Base-by-base conservation (phyloP, 352 stramenopile genomes). In the Elongisporangium undulatum region DNA sequence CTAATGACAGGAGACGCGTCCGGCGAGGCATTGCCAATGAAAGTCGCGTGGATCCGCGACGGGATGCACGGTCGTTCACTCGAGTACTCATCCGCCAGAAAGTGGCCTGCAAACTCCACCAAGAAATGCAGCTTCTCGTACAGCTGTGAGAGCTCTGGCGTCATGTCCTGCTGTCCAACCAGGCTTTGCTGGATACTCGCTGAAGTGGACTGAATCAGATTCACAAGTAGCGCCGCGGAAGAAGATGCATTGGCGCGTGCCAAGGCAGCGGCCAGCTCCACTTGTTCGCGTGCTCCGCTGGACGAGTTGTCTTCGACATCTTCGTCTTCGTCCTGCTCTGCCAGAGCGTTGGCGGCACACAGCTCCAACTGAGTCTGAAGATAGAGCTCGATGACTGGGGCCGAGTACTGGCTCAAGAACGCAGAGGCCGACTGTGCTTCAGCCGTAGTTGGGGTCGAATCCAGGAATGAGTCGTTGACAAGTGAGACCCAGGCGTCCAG, bases 81-180 rank as follows among this genome's bases (percentile, higher is more conserved):
- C 50, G 77, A 68, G 53, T 77, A 92, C 56, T 95, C 86, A 55
- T 95, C 86, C 0, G 84, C 83, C 6, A 95, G 74, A 51, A 94
- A 87, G 16, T 93, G 67, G 0, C 86, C 84, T 16, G 66, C 67
- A 56, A 95, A 94, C n/a, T 87, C 75, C 41, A 93, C 66, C 50
- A 78, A 66, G 63, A 95, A 93, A 61, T 94, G 82, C 4, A 91
- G 63, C 55, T 92, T 90, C 57, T 95, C 85, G 29, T 87, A 82
- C 12, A 89, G 56, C 41, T 94, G 80, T 21, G 69, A 86, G 15
- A 92, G 68, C 41, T 74, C 62, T 3, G 76, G 66, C 0, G 77
- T 75, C 65, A 91, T 88, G 53, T 77, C 59, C 20, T 87, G 61
- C 4, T 64, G 68, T n/a, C 78, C 81, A 0, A 53, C 50, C 15